A percentile compares a stretch with the other conserved stretches of the same genome.
Evolutionary conservation across 1,139 yeast species (phyloP).

Genomic region (Geotrichum klebahnii): DNA sequence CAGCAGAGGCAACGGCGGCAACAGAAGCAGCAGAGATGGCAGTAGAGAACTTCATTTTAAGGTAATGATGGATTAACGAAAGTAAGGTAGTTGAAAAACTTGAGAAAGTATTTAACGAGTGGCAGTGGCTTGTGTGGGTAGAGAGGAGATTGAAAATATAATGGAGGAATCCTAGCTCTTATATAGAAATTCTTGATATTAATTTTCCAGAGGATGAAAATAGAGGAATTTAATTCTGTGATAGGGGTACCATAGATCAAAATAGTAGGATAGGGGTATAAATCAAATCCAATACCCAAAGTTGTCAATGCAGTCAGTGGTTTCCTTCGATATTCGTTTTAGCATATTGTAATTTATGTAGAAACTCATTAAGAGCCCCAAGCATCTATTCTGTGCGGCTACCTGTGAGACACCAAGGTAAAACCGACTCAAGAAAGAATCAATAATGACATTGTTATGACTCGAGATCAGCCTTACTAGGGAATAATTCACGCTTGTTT

Average conservation of each 20-base stretch:
- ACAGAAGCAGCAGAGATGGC: constrained; percentile 32
- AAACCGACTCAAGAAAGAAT: too few relatives aligned
- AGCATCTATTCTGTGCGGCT: neutral
- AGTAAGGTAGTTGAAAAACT: constrained; percentile 5
- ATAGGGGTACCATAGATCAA: neutral
- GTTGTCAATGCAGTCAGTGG: too few relatives aligned
- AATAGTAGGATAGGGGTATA: neutral
- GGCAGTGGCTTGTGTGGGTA: constrained; percentile 12
- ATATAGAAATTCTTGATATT: neutral
- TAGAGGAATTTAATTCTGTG: neutral
- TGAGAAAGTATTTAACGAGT: constrained; percentile 24
- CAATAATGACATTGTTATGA: too few relatives aligned
- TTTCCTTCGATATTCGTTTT: neutral
- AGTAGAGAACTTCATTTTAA: constrained; percentile 37
- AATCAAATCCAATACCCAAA: neutral
- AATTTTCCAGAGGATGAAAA: neutral
- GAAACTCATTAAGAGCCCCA: neutral
- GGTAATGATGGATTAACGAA: constrained; percentile 6
- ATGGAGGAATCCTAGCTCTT: neutral
- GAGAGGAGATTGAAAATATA: constrained; percentile 3
- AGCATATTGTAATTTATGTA: neutral
- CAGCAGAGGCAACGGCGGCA: constrained; percentile 29
- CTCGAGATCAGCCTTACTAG: too few relatives aligned
- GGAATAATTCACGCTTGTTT: too few relatives aligned
- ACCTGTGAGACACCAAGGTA: neutral